Evolutionary conservation across 75 land plant genomes (phyloP), one percentile per base, ranked within the genome.

Genomic region (Ceratopteris richardii): DNA sequence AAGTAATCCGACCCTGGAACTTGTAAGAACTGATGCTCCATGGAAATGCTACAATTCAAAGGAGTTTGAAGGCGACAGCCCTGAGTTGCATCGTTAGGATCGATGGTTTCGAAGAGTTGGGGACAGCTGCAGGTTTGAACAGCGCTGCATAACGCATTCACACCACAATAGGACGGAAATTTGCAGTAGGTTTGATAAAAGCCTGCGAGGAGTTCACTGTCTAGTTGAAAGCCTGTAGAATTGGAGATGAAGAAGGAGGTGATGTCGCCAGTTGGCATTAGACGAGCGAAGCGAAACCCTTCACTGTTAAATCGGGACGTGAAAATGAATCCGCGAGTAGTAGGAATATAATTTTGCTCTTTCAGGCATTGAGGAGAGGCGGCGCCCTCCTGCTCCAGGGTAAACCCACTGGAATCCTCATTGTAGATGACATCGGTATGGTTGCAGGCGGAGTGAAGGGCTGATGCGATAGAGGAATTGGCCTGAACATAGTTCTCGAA

Each of bases 121-220:
- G 19, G 18, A 58, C 64, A 62, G 3, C 23, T 29, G 44, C 66
- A 64, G 57, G 5, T 64, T 29, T 37, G 63, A 25, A 24, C 44
- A 1, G 40, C 31, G 44, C 56, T 28, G 13, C 66, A 64, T 10
- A 64, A 18, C 29, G 65, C 26, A 37, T 58, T 33, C 29, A 36
- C 39, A 0, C 66, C 64, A 58, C 66, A 64, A 18, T 51, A 28
- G 39, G 27, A n/a, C 2, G 66, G 66, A 20, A 64, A 65, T 7
- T 60, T 57, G 19, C 66, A 64, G 25, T 48, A 14, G 53, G 51
- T 53, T 18, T 20, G 20, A 51, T 43, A 62, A 17, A 46, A 46
- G 3, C 22, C 50, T 14, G 3, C 3, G 4, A 46, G 17, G 22
- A 46, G 22, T 17, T 46, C 50, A 21, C 17, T 22, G 11, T 19